Evolutionary conservation across 2,329 filamentous ascomycete species (phyloP).

Genomic region (Fusarium sp.): DNA sequence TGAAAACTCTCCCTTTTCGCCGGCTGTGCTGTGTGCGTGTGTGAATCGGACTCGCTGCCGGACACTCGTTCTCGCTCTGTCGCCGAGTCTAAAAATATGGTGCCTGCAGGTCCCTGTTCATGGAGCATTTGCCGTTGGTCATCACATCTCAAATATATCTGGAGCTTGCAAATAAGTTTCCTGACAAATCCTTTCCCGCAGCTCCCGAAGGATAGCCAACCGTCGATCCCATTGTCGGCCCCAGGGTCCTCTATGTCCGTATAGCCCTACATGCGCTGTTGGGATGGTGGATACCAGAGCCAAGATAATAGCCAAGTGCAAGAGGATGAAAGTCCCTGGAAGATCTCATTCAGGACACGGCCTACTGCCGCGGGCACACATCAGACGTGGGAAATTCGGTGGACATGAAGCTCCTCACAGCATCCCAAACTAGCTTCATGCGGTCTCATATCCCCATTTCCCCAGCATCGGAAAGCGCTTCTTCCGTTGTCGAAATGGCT

Average conservation of each 20-base stretch:
- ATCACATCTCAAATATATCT: slow-evolving; percentile 17
- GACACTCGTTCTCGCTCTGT: not conserved
- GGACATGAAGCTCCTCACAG: not conserved
- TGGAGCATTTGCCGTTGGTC: slow-evolving; percentile 14
- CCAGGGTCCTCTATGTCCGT: slow-evolving; percentile 9
- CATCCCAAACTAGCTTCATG: not conserved
- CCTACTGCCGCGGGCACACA: not conserved
- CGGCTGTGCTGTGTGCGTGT: not conserved
- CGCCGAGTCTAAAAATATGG: slow-evolving; percentile 13
- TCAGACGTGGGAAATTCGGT: not conserved
- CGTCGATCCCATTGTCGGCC: slow-evolving; percentile 5
- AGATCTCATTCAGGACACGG: not conserved
- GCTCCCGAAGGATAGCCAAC: slow-evolving; percentile 7
- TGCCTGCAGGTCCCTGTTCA: slow-evolving; percentile 3
- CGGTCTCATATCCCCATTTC: not conserved
- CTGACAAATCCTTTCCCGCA: slow-evolving; percentile 11
- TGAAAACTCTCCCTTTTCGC: slow-evolving; percentile 19
- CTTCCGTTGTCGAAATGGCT: not conserved
- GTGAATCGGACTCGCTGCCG: slow-evolving; percentile 15
- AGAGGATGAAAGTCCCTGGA: not conserved
- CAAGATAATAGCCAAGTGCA: not conserved
- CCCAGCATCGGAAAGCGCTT: not conserved
- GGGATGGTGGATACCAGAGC: slow-evolving; percentile 5
- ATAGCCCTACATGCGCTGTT: not conserved
- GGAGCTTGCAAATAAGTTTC: slow-evolving; percentile 8